Conservation (phyloP, 2,329 filamentous ascomycete genomes). For the Colletotrichum liaoningense region DNA sequence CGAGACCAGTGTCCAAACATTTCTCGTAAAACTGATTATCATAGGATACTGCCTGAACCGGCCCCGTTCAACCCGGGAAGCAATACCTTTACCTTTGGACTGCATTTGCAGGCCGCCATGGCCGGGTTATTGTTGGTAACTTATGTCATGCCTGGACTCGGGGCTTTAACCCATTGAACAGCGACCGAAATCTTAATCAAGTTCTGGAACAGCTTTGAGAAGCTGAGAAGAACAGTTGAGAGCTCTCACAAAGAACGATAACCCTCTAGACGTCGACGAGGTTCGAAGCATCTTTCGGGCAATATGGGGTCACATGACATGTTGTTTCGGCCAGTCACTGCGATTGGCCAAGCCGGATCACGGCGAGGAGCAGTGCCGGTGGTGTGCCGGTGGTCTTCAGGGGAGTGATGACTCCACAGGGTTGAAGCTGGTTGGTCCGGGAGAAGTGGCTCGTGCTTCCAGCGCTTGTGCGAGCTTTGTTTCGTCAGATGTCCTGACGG, state of each 20-base stretch:
- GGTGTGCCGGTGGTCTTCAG: not conserved
- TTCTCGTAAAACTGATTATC: not conserved
- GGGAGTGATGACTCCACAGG: not conserved
- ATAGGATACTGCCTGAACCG: not conserved
- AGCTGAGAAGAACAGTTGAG: not conserved
- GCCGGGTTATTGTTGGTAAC: not conserved
- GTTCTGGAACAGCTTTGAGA: not conserved
- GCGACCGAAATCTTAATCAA: not conserved
- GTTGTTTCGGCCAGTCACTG: not conserved
- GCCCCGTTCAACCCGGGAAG: not conserved
- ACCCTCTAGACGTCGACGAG: not conserved
- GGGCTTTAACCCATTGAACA: not conserved
- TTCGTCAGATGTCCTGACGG: conserved; percentile 21
- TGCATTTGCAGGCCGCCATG: not conserved
- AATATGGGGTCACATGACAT: not conserved
- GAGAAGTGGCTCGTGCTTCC: conserved; percentile 1
- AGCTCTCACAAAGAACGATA: not conserved
- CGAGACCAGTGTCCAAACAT: too few species aligned
- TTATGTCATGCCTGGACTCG: not conserved
- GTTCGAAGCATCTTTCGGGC: not conserved
- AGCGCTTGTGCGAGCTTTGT: conserved; percentile 15
- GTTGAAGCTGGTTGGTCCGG: not conserved
- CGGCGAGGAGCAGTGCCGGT: not conserved
- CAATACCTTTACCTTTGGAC: not conserved
- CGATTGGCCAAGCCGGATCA: conserved; percentile 5